phyloP scores from a whole-genome alignment of 495 filamentous ascomycete species.

The Bombardia bombarda region DNA sequence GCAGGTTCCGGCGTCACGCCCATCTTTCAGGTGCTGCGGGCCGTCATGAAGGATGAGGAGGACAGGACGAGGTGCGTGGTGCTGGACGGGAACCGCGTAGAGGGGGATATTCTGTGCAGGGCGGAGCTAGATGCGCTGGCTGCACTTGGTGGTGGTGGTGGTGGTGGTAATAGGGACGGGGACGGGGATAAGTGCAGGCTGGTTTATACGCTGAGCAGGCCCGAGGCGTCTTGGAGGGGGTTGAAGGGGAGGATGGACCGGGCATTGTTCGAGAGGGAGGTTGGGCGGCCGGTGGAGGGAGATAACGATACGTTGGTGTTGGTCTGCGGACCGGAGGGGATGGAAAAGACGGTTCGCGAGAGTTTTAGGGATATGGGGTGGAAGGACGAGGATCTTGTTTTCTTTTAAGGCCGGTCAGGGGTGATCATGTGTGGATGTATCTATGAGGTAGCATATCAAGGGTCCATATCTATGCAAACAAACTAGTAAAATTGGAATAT shows the following conservation, averaged over 20 bases:
- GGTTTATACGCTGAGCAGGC: conserved; percentile 64
- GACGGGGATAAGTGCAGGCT: conserved; percentile 54
- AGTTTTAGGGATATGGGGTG: conserved; percentile 65
- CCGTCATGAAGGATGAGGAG: conserved; percentile 46
- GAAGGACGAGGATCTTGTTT: conserved; percentile 70
- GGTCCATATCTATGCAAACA: no score
- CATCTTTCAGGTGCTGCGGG: conserved; percentile 80
- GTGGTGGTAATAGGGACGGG: conserved; percentile 12
- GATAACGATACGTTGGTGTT: conserved; percentile 57
- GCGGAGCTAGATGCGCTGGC: conserved; percentile 63
- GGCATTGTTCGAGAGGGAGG: conserved; percentile 55
- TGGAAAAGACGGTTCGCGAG: conserved; percentile 62
- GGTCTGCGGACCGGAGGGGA: conserved; percentile 72
- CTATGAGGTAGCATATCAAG: no score
- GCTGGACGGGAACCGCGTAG: conserved; percentile 69
- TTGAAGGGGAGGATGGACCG: conserved; percentile 59
- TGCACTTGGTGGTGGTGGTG: no score
- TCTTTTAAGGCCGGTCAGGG: no score
- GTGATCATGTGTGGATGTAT: no score
- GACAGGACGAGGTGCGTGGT: conserved; percentile 53
- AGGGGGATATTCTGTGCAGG: conserved; percentile 79
- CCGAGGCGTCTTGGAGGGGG: conserved; percentile 59
- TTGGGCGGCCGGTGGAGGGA: conserved; percentile 29
- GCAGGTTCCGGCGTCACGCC: conserved; percentile 87
- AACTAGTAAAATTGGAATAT: no score